phyloP scores from a whole-genome alignment of 2,329 filamentous ascomycete genomes.

The Mycosphaerella arachidis region DNA sequence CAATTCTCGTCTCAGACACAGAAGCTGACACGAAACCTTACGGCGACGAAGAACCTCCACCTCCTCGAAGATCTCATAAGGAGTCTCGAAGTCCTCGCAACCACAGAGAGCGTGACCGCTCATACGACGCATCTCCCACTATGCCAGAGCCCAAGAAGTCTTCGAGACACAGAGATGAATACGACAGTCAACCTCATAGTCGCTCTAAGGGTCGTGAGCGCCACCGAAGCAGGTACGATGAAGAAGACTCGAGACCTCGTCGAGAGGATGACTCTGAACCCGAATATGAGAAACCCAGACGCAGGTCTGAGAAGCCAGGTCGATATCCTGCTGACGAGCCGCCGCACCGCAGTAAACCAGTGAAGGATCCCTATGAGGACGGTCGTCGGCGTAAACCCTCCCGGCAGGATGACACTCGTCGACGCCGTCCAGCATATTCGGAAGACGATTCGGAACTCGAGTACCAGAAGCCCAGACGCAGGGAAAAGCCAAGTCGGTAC shows the following conservation, averaged over 20 bases:
- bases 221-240: conserved; percentile 13
- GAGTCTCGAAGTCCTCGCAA: conserved; percentile 3
- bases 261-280: conserved; percentile 15
- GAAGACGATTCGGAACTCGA: conserved; percentile 20
- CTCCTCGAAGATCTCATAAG: conserved; percentile 5
- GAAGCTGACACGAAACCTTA: conserved; percentile 6
- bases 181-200: conserved; percentile 7
- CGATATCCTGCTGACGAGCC: conserved; percentile 12
- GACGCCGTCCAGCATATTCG: conserved; percentile 8
- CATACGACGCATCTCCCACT: conserved; percentile 1
- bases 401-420: conserved; percentile 3
- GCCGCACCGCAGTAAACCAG: conserved; percentile 13
- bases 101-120: background rate
- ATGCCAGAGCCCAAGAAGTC: conserved; percentile 4
- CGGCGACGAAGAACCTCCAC: conserved; percentile 1
- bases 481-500: conserved; percentile 18
- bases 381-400: conserved; percentile 12
- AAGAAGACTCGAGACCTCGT: conserved; percentile 2
- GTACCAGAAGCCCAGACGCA: conserved; percentile 16
- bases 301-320: conserved; percentile 15
- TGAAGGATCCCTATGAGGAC: conserved; percentile 19
- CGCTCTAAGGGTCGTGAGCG: conserved; percentile 11
- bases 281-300: conserved; percentile 18
- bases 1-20: conserved; percentile 11
- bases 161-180: background rate